Conservation (phyloP, 345 rosid genomes). For the Melaleuca quinquenervia region DNA sequence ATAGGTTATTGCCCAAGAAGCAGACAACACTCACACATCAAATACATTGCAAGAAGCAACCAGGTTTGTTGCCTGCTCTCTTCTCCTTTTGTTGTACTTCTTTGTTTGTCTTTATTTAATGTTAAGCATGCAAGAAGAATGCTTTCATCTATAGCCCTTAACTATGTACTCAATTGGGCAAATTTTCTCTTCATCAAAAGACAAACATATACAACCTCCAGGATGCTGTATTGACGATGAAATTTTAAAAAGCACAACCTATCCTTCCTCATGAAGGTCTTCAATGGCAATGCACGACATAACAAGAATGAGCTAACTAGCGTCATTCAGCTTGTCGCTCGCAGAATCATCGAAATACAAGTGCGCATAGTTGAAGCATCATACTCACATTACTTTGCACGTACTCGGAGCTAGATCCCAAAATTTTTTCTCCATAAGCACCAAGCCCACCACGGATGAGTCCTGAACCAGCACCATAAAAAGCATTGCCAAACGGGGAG, state of each 20-base stretch:
- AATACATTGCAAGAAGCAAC: neutral
- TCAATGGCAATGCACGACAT: neutral
- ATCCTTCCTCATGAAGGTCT: neutral
- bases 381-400: constrained; percentile 96
- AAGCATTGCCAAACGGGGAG: constrained; percentile 79
- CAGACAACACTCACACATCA: neutral
- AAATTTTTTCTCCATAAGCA: constrained; percentile 83
- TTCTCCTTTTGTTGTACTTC: neutral
- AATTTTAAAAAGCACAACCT: neutral
- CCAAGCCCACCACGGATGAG: constrained; percentile 82
- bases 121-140: neutral
- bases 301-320: neutral
- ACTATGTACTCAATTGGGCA: neutral
- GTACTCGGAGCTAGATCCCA: constrained; percentile 92
- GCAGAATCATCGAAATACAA: neutral
- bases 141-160: neutral
- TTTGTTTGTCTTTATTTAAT: neutral
- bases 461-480: constrained; percentile 93
- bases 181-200: neutral
- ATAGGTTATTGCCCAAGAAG: neutral
- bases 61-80: neutral
- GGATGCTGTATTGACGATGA: neutral
- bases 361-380: neutral
- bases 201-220: neutral
- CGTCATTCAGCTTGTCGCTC: constrained; percentile 1